Evolutionary conservation across 345 rosid genomes (phyloP).

Genomic region (Durio zibethinus): DNA sequence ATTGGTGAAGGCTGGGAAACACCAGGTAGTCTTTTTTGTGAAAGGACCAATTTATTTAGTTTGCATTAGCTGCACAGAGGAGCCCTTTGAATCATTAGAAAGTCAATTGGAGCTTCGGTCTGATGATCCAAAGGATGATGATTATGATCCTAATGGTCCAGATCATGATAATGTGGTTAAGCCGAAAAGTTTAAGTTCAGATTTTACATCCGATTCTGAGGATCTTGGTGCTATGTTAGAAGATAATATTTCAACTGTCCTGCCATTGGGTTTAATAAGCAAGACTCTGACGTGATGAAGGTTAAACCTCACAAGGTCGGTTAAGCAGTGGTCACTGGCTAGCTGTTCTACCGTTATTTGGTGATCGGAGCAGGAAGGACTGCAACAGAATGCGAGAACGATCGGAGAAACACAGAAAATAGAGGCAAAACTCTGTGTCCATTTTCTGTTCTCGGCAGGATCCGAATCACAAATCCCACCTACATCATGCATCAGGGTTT

Average conservation of each 20-base stretch:
- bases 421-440: too few relatives aligned
- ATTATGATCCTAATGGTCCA: conserved; percentile 63
- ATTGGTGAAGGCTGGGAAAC: too few relatives aligned
- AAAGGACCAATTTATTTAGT: too few relatives aligned
- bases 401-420: too few relatives aligned
- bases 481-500: too few relatives aligned
- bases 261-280: conserved; percentile 98
- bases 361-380: conserved; percentile 99
- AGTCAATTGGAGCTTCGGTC: conserved; percentile 65
- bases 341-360: conserved; percentile 97
- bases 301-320: conserved; percentile 96
- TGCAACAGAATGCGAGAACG: too few relatives aligned
- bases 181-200: conserved; percentile 66
- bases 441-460: too few relatives aligned
- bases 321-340: conserved; percentile 95
- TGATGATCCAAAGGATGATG: conserved; percentile 92
- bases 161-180: conserved; percentile 38
- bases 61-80: too few relatives aligned
- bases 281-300: conserved; percentile 96
- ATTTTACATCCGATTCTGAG: conserved; percentile 78
- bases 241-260: conserved; percentile 40
- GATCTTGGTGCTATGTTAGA: conserved; percentile 42
- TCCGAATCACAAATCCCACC: too few relatives aligned
- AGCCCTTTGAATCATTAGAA: too few relatives aligned
- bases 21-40: too few relatives aligned